These are phyloP conservation scores for Apophysomyces ossiformis DNA, from an alignment of 371 early-diverging fungal genomes.

Conservation along the genomic window DNA sequence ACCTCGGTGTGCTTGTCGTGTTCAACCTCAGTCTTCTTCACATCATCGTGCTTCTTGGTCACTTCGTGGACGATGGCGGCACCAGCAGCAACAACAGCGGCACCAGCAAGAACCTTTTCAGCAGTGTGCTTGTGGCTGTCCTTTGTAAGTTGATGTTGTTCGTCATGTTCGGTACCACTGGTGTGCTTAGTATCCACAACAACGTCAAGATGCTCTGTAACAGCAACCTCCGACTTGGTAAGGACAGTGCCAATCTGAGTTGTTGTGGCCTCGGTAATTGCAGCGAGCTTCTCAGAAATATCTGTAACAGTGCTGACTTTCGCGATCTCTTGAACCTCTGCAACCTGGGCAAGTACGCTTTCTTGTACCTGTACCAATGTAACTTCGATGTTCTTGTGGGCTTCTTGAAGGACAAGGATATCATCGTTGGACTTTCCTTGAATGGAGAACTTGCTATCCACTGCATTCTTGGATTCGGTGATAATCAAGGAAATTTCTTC, in stretches of 20 bases:
- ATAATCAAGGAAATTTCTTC: constrained; percentile 24
- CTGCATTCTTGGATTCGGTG: constrained; percentile 17
- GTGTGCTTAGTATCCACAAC: constrained; percentile 7
- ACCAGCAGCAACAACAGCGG: constrained; percentile 10
- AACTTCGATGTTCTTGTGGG: constrained; percentile 28
- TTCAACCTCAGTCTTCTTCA: constrained; percentile 3
- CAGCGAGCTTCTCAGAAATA: constrained; percentile 24
- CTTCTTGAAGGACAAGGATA: constrained; percentile 21
- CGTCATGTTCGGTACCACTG: neutral
- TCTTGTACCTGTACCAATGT: constrained; percentile 28
- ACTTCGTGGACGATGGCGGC: neutral
- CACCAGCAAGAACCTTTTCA: neutral
- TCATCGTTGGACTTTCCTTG: constrained; percentile 12
- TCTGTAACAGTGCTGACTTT: constrained; percentile 20
- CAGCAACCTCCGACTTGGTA: constrained; percentile 8
- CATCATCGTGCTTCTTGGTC: constrained; percentile 9
- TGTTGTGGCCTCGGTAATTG: constrained; percentile 25
- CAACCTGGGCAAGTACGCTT: constrained; percentile 26
- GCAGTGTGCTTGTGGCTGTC: constrained; percentile 8
- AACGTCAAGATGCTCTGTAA: constrained; percentile 15
- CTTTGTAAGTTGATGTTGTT: constrained; percentile 10
- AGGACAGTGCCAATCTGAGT: neutral
- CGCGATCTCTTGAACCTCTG: constrained; percentile 27
- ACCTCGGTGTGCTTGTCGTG: neutral
- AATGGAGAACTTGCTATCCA: constrained; percentile 22